Conservation (phyloP, 164 flowering plant genomes). For the Houttuynia cordata region DNA sequence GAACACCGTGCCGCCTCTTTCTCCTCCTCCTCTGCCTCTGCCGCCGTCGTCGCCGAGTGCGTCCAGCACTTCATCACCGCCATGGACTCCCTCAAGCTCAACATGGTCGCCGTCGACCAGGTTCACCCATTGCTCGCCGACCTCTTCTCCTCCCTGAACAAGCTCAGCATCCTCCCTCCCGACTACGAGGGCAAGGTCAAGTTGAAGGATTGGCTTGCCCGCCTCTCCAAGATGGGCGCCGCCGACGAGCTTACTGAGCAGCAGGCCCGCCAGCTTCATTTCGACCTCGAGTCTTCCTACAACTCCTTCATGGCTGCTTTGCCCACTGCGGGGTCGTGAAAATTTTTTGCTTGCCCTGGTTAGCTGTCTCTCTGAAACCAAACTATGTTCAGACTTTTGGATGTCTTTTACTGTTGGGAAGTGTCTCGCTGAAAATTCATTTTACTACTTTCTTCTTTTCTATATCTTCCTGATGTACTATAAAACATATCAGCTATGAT, state of each 20-base stretch:
- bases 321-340: constrained; percentile 48
- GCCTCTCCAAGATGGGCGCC: constrained; percentile 88
- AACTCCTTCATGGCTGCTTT: constrained; percentile 94
- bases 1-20: constrained; percentile 71
- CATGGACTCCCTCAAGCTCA: constrained; percentile 83
- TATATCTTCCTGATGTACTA: too few relatives aligned
- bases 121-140: constrained; percentile 78
- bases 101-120: constrained; percentile 88
- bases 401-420: too few relatives aligned
- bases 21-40: constrained; percentile 39
- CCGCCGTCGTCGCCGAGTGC: constrained; percentile 82
- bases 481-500: too few relatives aligned
- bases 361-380: not conserved
- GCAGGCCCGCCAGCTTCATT: constrained; percentile 90
- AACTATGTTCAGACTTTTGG: too few relatives aligned
- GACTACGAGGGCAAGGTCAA: constrained; percentile 85
- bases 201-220: constrained; percentile 82
- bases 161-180: constrained; percentile 52
- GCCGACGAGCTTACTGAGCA: constrained; percentile 94
- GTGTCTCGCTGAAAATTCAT: too few relatives aligned
- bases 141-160: constrained; percentile 54
- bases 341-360: not conserved
- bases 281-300: constrained; percentile 90
- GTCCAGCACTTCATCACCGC: constrained; percentile 88
- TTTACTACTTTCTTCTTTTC: too few relatives aligned